Conservation (phyloP, 225 moss, liverwort and hornwort genomes). For the Physcomitrium patens region DNA sequence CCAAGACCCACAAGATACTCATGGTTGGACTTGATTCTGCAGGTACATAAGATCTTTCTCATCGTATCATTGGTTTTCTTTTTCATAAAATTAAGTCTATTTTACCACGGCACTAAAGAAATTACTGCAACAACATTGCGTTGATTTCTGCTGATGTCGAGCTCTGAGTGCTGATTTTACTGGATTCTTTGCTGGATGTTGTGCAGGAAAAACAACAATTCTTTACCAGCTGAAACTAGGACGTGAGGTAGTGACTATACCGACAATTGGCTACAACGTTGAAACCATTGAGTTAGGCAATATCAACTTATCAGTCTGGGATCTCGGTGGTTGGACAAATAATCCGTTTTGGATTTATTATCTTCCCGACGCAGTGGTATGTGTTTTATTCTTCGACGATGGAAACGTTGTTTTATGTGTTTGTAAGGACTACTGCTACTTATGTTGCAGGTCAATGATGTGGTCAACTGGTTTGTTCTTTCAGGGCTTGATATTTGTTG, state of each 20-base stretch:
- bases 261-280: constrained; percentile 32
- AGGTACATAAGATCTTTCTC: constrained; percentile 8
- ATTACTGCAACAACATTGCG: background rate
- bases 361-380: constrained; percentile 34
- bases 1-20: constrained; percentile 29
- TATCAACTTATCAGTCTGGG: constrained; percentile 28
- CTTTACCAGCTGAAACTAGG: constrained; percentile 28
- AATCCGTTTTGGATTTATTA: constrained; percentile 36
- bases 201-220: constrained; percentile 42
- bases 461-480: constrained; percentile 21
- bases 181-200: background rate
- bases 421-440: background rate
- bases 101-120: background rate
- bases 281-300: constrained; percentile 30
- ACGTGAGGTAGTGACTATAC: constrained; percentile 29
- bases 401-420: background rate
- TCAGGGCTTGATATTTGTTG: constrained; percentile 43
- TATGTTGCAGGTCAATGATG: background rate
- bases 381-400: background rate
- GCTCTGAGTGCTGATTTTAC: background rate
- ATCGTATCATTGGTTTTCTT: background rate
- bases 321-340: constrained; percentile 40
- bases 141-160: too few species aligned
- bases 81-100: background rate
- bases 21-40: constrained; percentile 35